Percentiles rank a stretch among this genome's conserved stretches.
Conservation (phyloP, 805 yeast genomes). For the Zygoascus flipseniorum region DNA sequence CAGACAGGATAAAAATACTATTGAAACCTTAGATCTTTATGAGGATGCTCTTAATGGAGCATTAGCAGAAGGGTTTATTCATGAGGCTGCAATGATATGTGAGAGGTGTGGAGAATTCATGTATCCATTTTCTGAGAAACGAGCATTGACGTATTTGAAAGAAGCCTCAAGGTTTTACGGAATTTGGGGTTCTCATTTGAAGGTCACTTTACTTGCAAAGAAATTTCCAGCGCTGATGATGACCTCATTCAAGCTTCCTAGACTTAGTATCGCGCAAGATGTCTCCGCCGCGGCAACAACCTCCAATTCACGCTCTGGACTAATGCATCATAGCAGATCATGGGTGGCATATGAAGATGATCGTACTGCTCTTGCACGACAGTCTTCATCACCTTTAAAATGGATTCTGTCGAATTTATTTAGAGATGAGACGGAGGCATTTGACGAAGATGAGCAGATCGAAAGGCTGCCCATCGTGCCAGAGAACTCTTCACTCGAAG, state of each 20-base stretch:
- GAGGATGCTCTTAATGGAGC: conserved; percentile 39
- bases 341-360: background rate
- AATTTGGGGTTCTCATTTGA: conserved; percentile 20
- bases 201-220: conserved; percentile 15
- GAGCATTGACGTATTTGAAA: conserved; percentile 32
- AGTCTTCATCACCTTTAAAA: conserved; percentile 21
- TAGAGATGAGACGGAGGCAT: conserved; percentile 13
- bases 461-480: background rate
- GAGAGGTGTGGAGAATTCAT: conserved; percentile 33
- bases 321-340: background rate
- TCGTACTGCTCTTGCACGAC: conserved; percentile 1
- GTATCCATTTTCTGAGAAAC: conserved; percentile 29
- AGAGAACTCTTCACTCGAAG: background rate
- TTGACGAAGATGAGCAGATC: background rate
- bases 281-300: background rate
- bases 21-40: conserved; percentile 37
- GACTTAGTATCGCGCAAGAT: conserved; percentile 18
- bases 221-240: conserved; percentile 30
- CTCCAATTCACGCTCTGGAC: background rate
- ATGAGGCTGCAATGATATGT: conserved; percentile 35
- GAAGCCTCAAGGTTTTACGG: conserved; percentile 26
- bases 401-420: conserved; percentile 26
- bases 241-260: conserved; percentile 17
- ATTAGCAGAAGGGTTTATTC: conserved; percentile 23
- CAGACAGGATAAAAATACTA: conserved; percentile 22